Evolutionary conservation across 2,329 filamentous ascomycete genomes (phyloP).

Genomic region (Penicillium sclerotigenum): DNA sequence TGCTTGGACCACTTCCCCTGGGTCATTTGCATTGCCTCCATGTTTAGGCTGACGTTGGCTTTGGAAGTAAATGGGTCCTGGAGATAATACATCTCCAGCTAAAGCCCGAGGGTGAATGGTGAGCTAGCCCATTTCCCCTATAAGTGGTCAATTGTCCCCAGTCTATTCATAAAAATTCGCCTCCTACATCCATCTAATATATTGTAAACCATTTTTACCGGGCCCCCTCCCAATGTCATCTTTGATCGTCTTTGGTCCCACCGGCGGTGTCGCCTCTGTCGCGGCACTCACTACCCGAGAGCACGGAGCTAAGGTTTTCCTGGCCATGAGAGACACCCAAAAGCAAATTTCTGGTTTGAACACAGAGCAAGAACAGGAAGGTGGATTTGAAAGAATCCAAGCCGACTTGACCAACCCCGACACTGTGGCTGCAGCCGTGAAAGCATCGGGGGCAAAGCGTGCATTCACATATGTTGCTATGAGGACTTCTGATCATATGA

Average conservation of each 20-base stretch:
- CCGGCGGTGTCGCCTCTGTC: not conserved
- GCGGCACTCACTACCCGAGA: not conserved
- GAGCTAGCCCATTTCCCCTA: not conserved
- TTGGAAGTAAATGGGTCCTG: not conserved
- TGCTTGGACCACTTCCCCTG: no score
- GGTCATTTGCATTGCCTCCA: no score
- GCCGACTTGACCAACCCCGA: not conserved
- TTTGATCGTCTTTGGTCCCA: not conserved
- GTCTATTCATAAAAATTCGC: not conserved
- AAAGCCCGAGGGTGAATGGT: not conserved
- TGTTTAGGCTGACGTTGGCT: no score
- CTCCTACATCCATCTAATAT: not conserved
- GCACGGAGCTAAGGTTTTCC: not conserved
- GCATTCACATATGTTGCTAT: not conserved
- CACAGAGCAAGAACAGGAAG: not conserved
- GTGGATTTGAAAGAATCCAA: not conserved
- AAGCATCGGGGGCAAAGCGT: not conserved
- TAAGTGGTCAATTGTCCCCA: not conserved
- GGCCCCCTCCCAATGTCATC: not conserved
- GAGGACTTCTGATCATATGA: not conserved
- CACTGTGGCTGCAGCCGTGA: not conserved
- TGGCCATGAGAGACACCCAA: not conserved
- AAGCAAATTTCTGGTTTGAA: not conserved
- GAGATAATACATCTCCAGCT: not conserved
- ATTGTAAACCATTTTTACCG: not conserved